A percentile compares a stretch with the other conserved stretches of the same genome.
These are phyloP conservation scores for Decorospora gaudefroyi DNA, from an alignment of 2,329 filamentous ascomycete species.

Conservation along the genomic window DNA sequence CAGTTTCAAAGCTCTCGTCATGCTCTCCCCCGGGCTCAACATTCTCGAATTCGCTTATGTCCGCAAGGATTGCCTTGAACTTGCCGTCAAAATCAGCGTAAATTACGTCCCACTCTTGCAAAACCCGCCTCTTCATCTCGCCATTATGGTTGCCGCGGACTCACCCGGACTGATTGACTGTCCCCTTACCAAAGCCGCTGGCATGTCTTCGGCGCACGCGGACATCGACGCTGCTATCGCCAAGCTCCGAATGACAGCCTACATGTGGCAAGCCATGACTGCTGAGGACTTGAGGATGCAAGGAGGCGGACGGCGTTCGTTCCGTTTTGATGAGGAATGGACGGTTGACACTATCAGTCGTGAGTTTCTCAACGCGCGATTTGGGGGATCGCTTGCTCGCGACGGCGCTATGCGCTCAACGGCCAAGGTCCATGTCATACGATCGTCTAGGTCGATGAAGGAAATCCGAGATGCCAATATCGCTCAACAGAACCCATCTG, in stretches of 20 bases:
- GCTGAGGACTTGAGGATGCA: constrained; percentile 38
- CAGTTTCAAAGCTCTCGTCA: constrained; percentile 40
- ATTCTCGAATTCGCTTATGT: constrained; percentile 27
- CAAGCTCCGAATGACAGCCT: constrained; percentile 43
- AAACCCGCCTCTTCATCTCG: constrained; percentile 40
- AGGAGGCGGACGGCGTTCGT: constrained; percentile 33
- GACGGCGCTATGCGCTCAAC: constrained; percentile 32
- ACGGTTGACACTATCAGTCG: constrained; percentile 30
- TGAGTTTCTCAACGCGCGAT: constrained; percentile 23
- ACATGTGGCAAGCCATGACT: constrained; percentile 46
- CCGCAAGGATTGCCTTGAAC: constrained; percentile 22
- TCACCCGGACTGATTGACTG: constrained; percentile 41
- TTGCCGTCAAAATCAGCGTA: constrained; percentile 20
- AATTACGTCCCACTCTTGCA: constrained; percentile 40
- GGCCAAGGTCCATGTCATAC: constrained; percentile 36
- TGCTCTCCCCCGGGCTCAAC: constrained; percentile 37
- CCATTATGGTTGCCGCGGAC: constrained; percentile 42
- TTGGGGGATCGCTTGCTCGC: constrained; percentile 13
- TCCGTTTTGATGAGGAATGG: constrained; percentile 44
- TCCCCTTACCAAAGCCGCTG: constrained; percentile 32
- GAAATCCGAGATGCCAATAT: constrained; percentile 27
- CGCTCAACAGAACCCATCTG: constrained; percentile 30
- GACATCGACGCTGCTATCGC: constrained; percentile 37
- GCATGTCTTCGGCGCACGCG: constrained; percentile 32
- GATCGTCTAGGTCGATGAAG: constrained; percentile 29